Percentiles rank a stretch among this genome's conserved stretches.
phyloP scores from a whole-genome alignment of 2,329 filamentous ascomycete species.

The Stachybotrys elegans region DNA sequence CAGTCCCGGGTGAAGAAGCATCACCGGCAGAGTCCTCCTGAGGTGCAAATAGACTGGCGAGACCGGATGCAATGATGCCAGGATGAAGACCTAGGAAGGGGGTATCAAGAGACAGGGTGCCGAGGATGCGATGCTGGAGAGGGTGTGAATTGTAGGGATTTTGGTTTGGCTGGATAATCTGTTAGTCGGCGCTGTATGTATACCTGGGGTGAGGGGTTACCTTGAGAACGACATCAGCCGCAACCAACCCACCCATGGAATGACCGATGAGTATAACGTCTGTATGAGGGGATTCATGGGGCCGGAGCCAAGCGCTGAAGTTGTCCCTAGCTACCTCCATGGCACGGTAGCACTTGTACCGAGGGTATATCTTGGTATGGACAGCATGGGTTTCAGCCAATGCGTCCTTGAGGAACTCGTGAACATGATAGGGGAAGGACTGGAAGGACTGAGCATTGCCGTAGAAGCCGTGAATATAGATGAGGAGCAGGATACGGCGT shows the following conservation, averaged over 20 bases:
- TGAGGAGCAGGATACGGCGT: conserved; percentile 60
- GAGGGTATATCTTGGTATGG: conserved; percentile 80
- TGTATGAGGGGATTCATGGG: conserved; percentile 67
- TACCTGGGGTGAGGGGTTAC: conserved; percentile 23
- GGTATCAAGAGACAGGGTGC: conserved; percentile 77
- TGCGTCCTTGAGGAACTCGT: conserved; percentile 63
- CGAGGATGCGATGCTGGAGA: conserved; percentile 72
- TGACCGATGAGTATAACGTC: conserved; percentile 83
- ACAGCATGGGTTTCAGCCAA: conserved; percentile 71
- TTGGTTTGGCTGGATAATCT: conserved; percentile 26
- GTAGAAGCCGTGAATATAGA: conserved; percentile 90
- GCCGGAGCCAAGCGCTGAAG: conserved; percentile 76
- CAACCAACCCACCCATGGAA: conserved; percentile 82
- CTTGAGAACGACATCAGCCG: conserved; percentile 72
- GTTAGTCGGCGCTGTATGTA: conserved; percentile 5
- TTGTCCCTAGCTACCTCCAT: conserved; percentile 73
- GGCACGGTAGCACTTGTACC: conserved; percentile 70
- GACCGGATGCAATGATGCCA: conserved; percentile 75
- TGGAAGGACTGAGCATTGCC: conserved; percentile 83
- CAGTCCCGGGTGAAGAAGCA: no score
- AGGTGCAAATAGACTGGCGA: conserved; percentile 68
- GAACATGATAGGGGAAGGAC: conserved; percentile 83
- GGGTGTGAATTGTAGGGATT: conserved; percentile 28
- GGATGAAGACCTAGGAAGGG: conserved; percentile 87
- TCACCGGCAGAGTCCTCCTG: conserved; percentile 21